Evolutionary conservation across 768 basidiomycete species (phyloP), one percentile per base, ranked within the genome.

Genomic region (Mycena floridula): DNA sequence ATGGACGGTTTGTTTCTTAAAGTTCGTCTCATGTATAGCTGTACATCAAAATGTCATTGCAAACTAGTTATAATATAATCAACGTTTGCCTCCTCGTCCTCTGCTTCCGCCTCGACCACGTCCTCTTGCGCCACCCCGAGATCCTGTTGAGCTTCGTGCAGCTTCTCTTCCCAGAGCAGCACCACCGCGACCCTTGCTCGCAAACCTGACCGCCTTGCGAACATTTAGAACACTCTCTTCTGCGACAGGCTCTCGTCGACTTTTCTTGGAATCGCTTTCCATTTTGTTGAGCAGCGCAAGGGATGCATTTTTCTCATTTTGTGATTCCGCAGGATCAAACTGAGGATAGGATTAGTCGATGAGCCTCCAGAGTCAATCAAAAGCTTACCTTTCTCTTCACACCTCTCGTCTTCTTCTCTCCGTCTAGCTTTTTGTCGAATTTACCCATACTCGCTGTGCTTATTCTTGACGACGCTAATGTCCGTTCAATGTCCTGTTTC

Each of bases 391-490:
- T 97, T 55, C 96, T 81, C 70, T 97, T 98, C 38, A 93, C 67
- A 5, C 93, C 92, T 26, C 79, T 79, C 36, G 82, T 60, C 63
- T 90, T 93, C 61, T 89, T 87, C 64, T 99, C 96, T 11, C 94
- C 94, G 42, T 94, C 86, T 18, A 98, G 74, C 57, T 74, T 81
- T 51, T 79, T 84, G 62, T 98, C 95, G 55, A 96, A 99, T 54
- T 78, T 84, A 51, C 96, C 96, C 84, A 99, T 84, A 55, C 90
- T 94, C 0, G 93, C 96, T 0, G 96, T 99, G 49, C 92, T 92
- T 23, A 72, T 68, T 47, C 88, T 79, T 2, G 86, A 82, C 9
- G 82, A 74, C 7, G 88, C 80, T 21, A 96, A 68, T 2, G 85
- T 84, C 46, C 74, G 73, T 18, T 92, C 86, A 15, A 98, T 76